Conservation (phyloP, 345 rosid species). For the Citrus trifoliata region DNA sequence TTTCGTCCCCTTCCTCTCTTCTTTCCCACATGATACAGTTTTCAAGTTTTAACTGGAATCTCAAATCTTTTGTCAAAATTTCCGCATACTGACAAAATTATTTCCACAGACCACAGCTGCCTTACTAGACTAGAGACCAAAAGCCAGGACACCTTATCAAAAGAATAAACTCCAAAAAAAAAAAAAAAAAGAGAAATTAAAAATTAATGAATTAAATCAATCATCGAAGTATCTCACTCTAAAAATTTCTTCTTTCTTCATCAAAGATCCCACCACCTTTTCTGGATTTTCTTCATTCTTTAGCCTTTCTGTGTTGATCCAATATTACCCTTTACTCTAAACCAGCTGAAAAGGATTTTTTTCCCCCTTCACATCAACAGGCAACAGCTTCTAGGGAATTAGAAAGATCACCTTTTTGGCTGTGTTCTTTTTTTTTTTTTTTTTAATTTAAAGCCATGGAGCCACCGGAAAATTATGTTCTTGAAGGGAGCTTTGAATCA, state of each 20-base stretch:
- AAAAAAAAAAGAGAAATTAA: too few relatives aligned
- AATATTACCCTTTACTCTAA: not conserved
- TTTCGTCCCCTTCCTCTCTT: not conserved
- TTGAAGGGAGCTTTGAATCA: conserved; percentile 34
- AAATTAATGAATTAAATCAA: not conserved
- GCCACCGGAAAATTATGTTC: conserved; percentile 36
- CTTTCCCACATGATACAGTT: conserved; percentile 3
- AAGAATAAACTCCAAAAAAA: too few relatives aligned
- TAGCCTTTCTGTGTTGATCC: not conserved
- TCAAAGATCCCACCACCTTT: not conserved
- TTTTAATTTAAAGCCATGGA: conserved; percentile 39
- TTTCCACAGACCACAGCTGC: conserved; percentile 5
- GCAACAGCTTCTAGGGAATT: not conserved
- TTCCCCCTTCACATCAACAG: not conserved
- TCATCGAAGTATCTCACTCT: not conserved
- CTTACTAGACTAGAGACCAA: conserved; percentile 4
- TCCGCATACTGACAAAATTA: not conserved
- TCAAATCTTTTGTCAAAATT: not conserved
- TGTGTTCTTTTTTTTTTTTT: conserved; percentile 6
- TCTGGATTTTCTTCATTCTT: not conserved
- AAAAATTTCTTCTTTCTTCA: not conserved
- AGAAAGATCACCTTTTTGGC: conserved; percentile 7
- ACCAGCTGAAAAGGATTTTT: not conserved
- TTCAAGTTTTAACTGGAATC: not conserved
- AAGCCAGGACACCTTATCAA: not conserved